Evolutionary conservation across 1,284 basidiomycete genomes (phyloP), one percentile per base, ranked within the genome.

Genomic region (Coniferiporia sulphurascens): DNA sequence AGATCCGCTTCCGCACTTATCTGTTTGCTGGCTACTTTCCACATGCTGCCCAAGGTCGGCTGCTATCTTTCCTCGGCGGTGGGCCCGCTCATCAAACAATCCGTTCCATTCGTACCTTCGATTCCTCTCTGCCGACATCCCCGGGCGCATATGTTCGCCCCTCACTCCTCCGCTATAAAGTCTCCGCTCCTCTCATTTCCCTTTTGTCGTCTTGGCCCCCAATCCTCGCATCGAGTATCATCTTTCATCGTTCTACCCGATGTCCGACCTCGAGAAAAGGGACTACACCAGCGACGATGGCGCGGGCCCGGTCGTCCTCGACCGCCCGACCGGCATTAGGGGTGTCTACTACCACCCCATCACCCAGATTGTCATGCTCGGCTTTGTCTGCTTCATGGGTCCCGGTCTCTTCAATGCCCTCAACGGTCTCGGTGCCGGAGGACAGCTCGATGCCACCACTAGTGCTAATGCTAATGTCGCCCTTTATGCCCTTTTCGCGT

Each of bases 371-470:
- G 52, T 67, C 53, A 59, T 72, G 62, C 65, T 72, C 51, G 70
- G 69, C 3, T 67, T 73, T 53, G 68, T 72, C 10, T 73, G 71
- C 65, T 74, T 74, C 63, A 71, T 72, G 66, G 69, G 71, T 41
- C 66, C 66, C 8, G 66, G 66, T 4, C 51, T 70, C 43, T 70
- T 67, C 62, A 70, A 70, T 56, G 67, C 69, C 1, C 61, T 70
- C 17, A 68, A 66, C 53, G 67, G 70, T 34, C 67, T 71, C n/a
- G 71, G 71, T n/a, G 67, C 65, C 46, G 69, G 68, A 34, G 71
- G 71, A 19, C 68, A 70, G 58, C 63, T 70, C 43, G 69, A 70
- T 53, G 55, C 65, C 13, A 65, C 52, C 17, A 67, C 67, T 8
- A 62, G 63, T n/a, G 70, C 69, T 48, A 72, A 72, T 50, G 67